These are phyloP conservation scores for Aspergillus conjunctus DNA, from an alignment of 495 filamentous ascomycete genomes.

Conservation along the genomic window DNA sequence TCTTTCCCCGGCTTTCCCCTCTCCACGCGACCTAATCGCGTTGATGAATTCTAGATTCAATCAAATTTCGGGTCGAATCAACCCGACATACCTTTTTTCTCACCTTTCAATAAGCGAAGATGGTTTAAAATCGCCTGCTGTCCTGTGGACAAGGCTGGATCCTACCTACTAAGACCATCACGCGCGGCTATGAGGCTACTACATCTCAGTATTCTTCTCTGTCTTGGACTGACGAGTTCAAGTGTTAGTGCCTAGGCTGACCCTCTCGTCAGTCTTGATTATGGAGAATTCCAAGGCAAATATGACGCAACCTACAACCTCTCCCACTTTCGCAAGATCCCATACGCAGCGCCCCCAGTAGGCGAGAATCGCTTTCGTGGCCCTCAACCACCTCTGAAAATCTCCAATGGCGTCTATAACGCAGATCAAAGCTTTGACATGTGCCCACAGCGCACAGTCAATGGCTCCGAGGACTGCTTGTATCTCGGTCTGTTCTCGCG, in stretches of 20 bases:
- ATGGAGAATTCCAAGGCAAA: constrained; percentile 60
- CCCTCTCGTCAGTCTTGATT: constrained; percentile 46
- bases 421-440: constrained; percentile 59
- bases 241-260: constrained; percentile 25
- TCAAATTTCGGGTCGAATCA: constrained; percentile 21
- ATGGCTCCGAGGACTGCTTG: constrained; percentile 64
- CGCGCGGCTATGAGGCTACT: constrained; percentile 14
- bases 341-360: constrained; percentile 59
- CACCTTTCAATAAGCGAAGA: neutral
- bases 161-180: neutral
- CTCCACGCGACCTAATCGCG: constrained; percentile 14
- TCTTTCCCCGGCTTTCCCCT: constrained; percentile 6
- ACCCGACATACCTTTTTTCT: constrained; percentile 14
- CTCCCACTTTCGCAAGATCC: constrained; percentile 58
- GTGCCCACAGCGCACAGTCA: constrained; percentile 59
- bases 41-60: neutral
- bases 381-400: constrained; percentile 52
- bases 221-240: constrained; percentile 17
- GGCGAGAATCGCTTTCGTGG: constrained; percentile 58
- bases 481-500: constrained; percentile 62
- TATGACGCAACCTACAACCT: constrained; percentile 55
- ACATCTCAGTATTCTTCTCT: neutral
- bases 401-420: constrained; percentile 54
- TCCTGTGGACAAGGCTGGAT: neutral
- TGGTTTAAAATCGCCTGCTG: constrained; percentile 7